Percentiles rank a stretch among this genome's conserved stretches.
Conservation (phyloP, 768 basidiomycete species). For the Xerocomus potaroensis region DNA sequence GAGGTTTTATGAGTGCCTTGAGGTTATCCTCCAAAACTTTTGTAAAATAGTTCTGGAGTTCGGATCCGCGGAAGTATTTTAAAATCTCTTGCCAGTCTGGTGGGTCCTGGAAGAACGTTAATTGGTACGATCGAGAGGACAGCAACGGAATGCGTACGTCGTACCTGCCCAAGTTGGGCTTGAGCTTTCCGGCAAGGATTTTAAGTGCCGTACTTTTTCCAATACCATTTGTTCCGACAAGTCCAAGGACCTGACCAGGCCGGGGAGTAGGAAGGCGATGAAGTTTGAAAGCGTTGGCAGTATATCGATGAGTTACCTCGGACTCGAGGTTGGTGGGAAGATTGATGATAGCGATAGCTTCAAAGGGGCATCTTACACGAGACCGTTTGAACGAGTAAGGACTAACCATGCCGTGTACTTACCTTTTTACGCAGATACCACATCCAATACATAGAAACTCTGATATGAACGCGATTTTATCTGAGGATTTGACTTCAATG, state of each 20-base stretch:
- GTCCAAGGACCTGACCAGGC: constrained; percentile 96
- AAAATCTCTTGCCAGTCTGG: constrained; percentile 99
- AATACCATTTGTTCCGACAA: constrained; percentile 99
- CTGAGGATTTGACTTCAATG: constrained; percentile 93
- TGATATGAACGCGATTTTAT: constrained; percentile 98
- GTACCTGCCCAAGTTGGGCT: constrained; percentile 96
- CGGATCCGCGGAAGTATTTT: constrained; percentile 97
- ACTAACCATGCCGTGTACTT: constrained; percentile 27
- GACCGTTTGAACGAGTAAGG: constrained; percentile 2
- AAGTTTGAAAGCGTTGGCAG: constrained; percentile 98
- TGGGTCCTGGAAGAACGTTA: constrained; percentile 59
- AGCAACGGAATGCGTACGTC: constrained; percentile 54
- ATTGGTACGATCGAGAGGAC: neutral
- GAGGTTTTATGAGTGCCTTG: constrained; percentile 98
- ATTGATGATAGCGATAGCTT: constrained; percentile 99
- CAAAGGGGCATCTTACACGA: constrained; percentile 84
- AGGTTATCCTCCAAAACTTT: constrained; percentile 98
- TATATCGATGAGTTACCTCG: constrained; percentile 96
- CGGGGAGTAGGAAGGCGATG: constrained; percentile 96
- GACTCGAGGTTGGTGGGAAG: constrained; percentile 95
- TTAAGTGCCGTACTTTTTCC: constrained; percentile 98
- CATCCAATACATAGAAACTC: constrained; percentile 99
- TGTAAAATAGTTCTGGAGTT: constrained; percentile 99
- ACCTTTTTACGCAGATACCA: constrained; percentile 99
- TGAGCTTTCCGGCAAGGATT: constrained; percentile 93